phyloP scores from a whole-genome alignment of 2,329 filamentous ascomycete species.

The Dothistroma pini region DNA sequence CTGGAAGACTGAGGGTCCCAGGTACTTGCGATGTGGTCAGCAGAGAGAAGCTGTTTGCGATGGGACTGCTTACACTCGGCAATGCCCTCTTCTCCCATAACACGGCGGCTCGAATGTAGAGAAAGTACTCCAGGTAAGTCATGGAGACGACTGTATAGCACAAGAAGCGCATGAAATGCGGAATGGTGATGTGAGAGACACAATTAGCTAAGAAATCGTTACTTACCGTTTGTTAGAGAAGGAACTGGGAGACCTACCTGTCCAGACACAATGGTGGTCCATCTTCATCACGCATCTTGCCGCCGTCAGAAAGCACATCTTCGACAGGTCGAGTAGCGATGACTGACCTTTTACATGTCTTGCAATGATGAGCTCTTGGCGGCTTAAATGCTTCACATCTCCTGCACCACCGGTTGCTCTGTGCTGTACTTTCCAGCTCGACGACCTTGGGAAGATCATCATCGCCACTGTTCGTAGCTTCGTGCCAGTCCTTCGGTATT shows the following conservation, averaged over 20 bases:
- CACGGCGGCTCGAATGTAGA: constrained; percentile 56
- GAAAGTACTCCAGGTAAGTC: constrained; percentile 56
- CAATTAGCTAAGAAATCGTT: constrained; percentile 56
- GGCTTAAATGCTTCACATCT: constrained; percentile 74
- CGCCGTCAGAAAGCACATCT: neutral
- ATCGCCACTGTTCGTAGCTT: neutral
- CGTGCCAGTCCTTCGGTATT: constrained; percentile 47
- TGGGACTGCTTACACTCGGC: constrained; percentile 53
- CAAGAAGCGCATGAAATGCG: constrained; percentile 78
- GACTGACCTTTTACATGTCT: constrained; percentile 61
- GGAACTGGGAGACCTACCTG: constrained; percentile 39
- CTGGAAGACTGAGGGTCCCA: constrained; percentile 61
- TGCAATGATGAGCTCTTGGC: constrained; percentile 76
- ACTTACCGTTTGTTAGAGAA: constrained; percentile 26
- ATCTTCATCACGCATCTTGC: constrained; percentile 33
- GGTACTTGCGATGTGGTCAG: constrained; percentile 48
- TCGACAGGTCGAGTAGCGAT: neutral
- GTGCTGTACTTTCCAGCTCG: constrained; percentile 20
- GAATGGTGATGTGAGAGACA: constrained; percentile 76
- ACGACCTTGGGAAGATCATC: neutral
- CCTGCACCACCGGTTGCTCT: constrained; percentile 61
- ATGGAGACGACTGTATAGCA: constrained; percentile 64
- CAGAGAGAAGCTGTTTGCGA: neutral
- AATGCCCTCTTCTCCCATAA: constrained; percentile 65
- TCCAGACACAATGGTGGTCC: constrained; percentile 73